Base-by-base conservation (phyloP, 805 yeast species). In the Kluyveromyces lactis region DNA sequence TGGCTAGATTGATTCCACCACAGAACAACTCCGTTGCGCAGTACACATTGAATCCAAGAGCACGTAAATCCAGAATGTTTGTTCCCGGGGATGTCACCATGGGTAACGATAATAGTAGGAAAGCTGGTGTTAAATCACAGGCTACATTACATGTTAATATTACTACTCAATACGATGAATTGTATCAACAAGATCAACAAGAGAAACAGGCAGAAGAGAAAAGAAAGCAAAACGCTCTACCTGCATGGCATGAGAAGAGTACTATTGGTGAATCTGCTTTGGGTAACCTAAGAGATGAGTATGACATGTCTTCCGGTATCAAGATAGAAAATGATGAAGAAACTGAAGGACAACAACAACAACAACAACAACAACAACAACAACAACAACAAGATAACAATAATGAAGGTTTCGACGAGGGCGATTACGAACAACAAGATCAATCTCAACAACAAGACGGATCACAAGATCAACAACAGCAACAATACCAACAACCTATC, bases 211-310 rank as follows among this genome's bases (percentile, higher is more conserved):
- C 78, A 68, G 67, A 79, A 73, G 71, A 77, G 75, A 60, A 80
- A 73, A 60, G 89, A 60, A 81, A 83, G 55, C 96, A 90, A 60
- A 92, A 92, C 58, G 96, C 96, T 3, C 70, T 92, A 49, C 99
- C 99, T 6, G 81, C 92, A 21, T 92, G 99, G 99, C 95, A 92
- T 58, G 77, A 82, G 47, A 81, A 81, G 50, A 78, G 90, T 55
- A 89, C 99, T 0, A 90, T 90, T 48, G 95, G 95, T 33, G 70
- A 79, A 49, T 62, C 71, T 11, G 69, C 72, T 3, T 59, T 75
- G 42, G 84, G 80, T 42, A 72, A 67, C 46, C 51, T 77, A 42
- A 80, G 72, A 46, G 68, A 64, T 33, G 77, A 68, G 26, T 81
- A 73, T 40, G 67, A 63, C 31, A 62, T 53, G 23, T 56, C 21